Evolutionary conservation across 768 basidiomycete species (phyloP), one percentile per base, ranked within the genome.

Genomic region (Agrocybe chaxingu): DNA sequence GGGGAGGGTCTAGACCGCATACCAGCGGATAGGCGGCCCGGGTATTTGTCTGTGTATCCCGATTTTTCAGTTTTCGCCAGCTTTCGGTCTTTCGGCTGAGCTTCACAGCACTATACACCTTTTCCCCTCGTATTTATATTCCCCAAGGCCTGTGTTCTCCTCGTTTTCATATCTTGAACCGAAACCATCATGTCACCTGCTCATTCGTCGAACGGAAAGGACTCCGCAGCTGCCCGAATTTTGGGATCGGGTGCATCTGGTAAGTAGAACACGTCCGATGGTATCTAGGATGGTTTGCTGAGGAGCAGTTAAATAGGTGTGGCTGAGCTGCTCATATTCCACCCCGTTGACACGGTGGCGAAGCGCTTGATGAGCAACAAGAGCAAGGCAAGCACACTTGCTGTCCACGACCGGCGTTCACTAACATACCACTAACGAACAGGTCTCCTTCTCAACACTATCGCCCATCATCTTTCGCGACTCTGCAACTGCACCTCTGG

Each of bases 281-380:
- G 44, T 47, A 11, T 35, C 24, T 13, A 24, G 51, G 16, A 34
- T 31, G 24, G 18, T 40, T 36, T 42, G 29, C 33, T 51, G 50
- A 47, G 47, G 29, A 45, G 40, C 18, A 50, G 36, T 50, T 29
- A 13, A 6, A 37, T 55, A 96, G 95, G 95, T 63, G 77, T 99
- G 61, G 93, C 95, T 57, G 96, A 99, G 75, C 78, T 99, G 47
- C 71, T 97, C 58, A 82, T 98, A 13, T 97, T 98, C 74, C 94
- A 97, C 66, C 94, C 94, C 13, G 90, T 93, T 18, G 94, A 99
- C 71, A 99, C 97, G 1, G 85, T 98, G 48, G 93, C 97, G n/a
- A 99, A 99, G 70, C 87, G 96, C 33, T 69, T 99, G 46, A 99
- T 99, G 96, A 95, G 92, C 67, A 97, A 98, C 81, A 94, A 94